These are phyloP conservation scores for Arthrobotrys conoides DNA, from an alignment of 2,329 filamentous ascomycete genomes.

Conservation along the genomic window DNA sequence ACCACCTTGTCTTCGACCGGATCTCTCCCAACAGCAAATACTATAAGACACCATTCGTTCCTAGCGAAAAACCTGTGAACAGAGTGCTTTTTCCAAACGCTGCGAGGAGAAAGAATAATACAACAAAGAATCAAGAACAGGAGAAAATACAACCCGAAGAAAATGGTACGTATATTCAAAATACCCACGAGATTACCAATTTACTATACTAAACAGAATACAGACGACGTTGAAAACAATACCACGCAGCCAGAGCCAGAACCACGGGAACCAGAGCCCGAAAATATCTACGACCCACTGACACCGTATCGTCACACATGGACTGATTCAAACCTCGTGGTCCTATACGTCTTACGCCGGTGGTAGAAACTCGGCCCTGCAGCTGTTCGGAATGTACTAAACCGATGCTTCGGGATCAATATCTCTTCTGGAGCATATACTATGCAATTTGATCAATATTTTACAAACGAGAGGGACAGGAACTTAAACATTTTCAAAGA, in stretches of 20 bases:
- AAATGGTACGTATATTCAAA: neutral
- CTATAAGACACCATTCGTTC: slow-evolving; percentile 22
- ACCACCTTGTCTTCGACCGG: slow-evolving; percentile 42
- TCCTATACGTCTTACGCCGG: slow-evolving; percentile 43
- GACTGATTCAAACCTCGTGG: slow-evolving; percentile 28
- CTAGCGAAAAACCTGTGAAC: slow-evolving; percentile 16
- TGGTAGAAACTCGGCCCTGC: slow-evolving; percentile 41
- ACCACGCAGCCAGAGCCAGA: neutral
- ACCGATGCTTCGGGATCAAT: slow-evolving; percentile 50
- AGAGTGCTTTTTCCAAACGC: slow-evolving; percentile 31
- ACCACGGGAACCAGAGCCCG: slow-evolving; percentile 2
- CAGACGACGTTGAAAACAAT: neutral
- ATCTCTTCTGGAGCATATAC: slow-evolving; percentile 46
- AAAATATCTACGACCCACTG: slow-evolving; percentile 16
- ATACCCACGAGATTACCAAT: neutral
- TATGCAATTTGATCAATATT: slow-evolving; percentile 52
- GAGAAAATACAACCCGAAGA: neutral
- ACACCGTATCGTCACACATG: slow-evolving; percentile 34
- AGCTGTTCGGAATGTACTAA: slow-evolving; percentile 39
- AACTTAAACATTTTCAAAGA: slow-evolving; percentile 44
- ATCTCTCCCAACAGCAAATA: slow-evolving; percentile 52
- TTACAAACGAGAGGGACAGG: slow-evolving; percentile 21
- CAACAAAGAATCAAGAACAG: neutral
- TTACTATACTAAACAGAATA: neutral
- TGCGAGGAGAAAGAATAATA: neutral